Evolutionary conservation across 345 rosid species (phyloP), one percentile per base, ranked within the genome.

Genomic region (Gynandropsis gynandra): DNA sequence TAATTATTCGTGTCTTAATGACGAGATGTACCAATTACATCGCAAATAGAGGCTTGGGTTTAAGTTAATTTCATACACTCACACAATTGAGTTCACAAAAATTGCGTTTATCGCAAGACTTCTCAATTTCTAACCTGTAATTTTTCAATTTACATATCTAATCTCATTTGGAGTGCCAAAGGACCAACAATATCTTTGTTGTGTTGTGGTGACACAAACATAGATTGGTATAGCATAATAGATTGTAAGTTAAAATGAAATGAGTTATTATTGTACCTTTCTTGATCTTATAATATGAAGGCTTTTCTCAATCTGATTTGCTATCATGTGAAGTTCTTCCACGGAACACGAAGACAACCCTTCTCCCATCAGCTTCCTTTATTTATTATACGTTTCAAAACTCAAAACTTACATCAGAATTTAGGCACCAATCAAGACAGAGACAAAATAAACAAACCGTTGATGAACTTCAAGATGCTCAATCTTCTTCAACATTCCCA

Each of bases 281-380:
- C 76, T 81, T 39, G 76, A 69, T 68, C 96, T 76, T 33, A 83
- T 61, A 31, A 13, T 71, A 37, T 36, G 19, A 42, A 87, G 68
- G 56, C 92, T 83, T 49, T 32, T 68, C 71, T 74, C 84, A 9
- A 83, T 67, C 62, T 80, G 80, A 34, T 14, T 19, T 19, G 51
- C 72, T 20, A 79, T 66, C 37, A 65, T 66, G 17, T 67, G 70
- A 59, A 83, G 80, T 44, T 83, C 84, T 13, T 67, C 68, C 2
- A 61, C 1, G 3, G 81, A 71, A 57, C 83, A 79, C 1, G 79
- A 69, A 42, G 15, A 74, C 49, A 83, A 56, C 39, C 44, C 49
- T 47, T 76, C 72, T 62, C 96, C 93, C 67, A 68, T 34, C 51
- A 86, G 64, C 68, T 76, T 82, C 72, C 95, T 86, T 62, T 19